Evolutionary conservation across 1,139 yeast species (phyloP), one percentile per base, ranked within the genome.

Genomic region (Taphrina betulina): DNA sequence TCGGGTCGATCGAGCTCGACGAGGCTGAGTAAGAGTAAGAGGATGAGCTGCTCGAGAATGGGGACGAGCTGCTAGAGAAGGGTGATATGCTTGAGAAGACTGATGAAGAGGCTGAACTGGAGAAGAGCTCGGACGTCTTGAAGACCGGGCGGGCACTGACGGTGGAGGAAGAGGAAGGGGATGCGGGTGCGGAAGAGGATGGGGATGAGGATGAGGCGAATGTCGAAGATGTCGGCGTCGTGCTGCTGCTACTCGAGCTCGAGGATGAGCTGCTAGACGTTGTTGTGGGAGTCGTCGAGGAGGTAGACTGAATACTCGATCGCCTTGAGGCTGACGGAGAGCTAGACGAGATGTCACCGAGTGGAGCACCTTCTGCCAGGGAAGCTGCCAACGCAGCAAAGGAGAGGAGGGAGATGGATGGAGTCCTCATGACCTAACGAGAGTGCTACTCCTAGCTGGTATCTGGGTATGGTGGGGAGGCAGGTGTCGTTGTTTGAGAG

Each of bases 341-440:
- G 20, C 17, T 31, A 16, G 38, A 17, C 29, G 38, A 19, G 31
- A 12, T 26, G 22, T 29, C 38, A 5, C n/a, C 16, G 10, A 19
- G 38, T 5, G 48, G 48, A n/a, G 48, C 48, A 29, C 48, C 48
- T 20, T 43, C 48, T 3, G 38, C 28, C 10, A 43, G 26, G 5
- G 48, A 43, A 10, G 48, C 48, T 8, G 35, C 36, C 10, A 43
- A 22, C 3, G 48, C 48, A 33, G 48, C 48, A 10, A 43, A 29
- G 5, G 48, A 43, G 16, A 43, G 14, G 26, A 43, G 38, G 7
- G 48, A 23, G 17, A 43, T 43, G 10, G 48, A 43, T 1, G 35
- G 35, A 23, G 48, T 23, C 2, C 48, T 36, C 48, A 43, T 43
- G 19, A 10, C 19, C 12, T n/a, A 3, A 22, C 5, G 3, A 3